Conservation (phyloP, 176 grass and related monocot species). For the Puya raimondii region DNA sequence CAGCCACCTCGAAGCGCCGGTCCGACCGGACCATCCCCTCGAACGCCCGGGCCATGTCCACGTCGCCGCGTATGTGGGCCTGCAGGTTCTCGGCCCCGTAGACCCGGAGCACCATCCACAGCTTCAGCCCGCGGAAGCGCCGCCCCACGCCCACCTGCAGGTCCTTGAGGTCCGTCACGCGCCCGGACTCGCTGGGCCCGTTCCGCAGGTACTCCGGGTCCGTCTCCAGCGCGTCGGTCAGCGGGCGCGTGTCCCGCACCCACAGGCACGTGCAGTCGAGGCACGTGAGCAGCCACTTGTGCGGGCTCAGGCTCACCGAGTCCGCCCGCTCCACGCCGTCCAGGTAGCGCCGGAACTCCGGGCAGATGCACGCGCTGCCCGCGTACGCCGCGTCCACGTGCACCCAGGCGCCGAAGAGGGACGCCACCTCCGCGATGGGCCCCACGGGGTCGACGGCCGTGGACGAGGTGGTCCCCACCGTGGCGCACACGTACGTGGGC, state of each 20-base stretch:
- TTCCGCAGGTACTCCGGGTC: slow-evolving; percentile 56
- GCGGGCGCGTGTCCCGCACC: slow-evolving; percentile 19
- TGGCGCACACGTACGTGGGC: slow-evolving; percentile 43
- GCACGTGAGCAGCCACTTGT: slow-evolving; percentile 40
- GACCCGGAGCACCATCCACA: slow-evolving; percentile 45
- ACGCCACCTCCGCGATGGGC: slow-evolving; percentile 18
- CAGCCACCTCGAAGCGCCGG: slow-evolving; percentile 28
- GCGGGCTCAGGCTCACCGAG: slow-evolving; percentile 46
- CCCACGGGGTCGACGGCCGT: slow-evolving; percentile 41
- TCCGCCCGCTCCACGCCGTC: slow-evolving; percentile 31
- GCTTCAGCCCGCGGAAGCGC: slow-evolving; percentile 38
- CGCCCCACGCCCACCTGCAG: slow-evolving; percentile 48
- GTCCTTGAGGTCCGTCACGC: slow-evolving; percentile 41
- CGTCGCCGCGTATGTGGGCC: slow-evolving; percentile 55
- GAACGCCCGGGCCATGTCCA: slow-evolving; percentile 40
- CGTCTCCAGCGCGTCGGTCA: slow-evolving; percentile 26
- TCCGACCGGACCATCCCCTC: slow-evolving; percentile 31
- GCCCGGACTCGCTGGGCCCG: slow-evolving; percentile 38
- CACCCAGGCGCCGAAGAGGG: slow-evolving; percentile 27
- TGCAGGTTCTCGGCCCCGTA: slow-evolving; percentile 30
- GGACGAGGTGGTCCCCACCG: slow-evolving; percentile 41
- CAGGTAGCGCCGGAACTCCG: slow-evolving; percentile 40
- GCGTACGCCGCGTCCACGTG: slow-evolving; percentile 47
- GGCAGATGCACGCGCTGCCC: slow-evolving; percentile 50
- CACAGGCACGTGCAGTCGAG: slow-evolving; percentile 50